A percentile compares a stretch with the other conserved stretches of the same genome.
phyloP scores from a whole-genome alignment of 179 eudicot genomes.

The Gypsophila paniculata region DNA sequence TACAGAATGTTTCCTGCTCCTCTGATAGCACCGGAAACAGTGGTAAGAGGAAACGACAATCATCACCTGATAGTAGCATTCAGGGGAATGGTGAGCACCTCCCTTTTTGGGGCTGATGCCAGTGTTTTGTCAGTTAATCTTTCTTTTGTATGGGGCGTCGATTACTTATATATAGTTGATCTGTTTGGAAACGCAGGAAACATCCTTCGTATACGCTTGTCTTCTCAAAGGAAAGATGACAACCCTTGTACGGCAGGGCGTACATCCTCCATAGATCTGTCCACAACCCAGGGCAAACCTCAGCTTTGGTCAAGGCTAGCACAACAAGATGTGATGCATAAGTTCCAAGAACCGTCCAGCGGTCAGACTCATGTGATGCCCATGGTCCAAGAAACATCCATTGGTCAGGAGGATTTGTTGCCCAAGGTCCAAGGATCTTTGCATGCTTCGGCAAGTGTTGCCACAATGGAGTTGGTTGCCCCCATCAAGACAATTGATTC shows the following conservation, averaged over 20 bases:
- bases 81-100: constrained; percentile 38
- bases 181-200: constrained; percentile 32
- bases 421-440: constrained; percentile 1
- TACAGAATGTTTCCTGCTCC: constrained; percentile 36
- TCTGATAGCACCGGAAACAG: constrained; percentile 62
- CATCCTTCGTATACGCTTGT: constrained; percentile 38
- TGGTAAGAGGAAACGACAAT: constrained; percentile 47
- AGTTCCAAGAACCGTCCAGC: constrained; percentile 6
- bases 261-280: constrained; percentile 11
- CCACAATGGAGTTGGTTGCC: neutral
- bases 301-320: constrained; percentile 19
- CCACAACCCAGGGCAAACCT: neutral
- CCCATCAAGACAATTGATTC: constrained; percentile 11
- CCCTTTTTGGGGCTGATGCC: no score
- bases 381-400: neutral
- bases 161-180: neutral
- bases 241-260: constrained; percentile 16
- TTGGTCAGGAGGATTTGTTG: neutral
- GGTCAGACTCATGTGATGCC: neutral
- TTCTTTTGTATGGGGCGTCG: neutral
- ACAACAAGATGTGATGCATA: neutral
- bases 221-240: constrained; percentile 29
- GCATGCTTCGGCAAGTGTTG: constrained; percentile 7
- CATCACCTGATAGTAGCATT: constrained; percentile 21
- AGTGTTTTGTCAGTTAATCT: neutral